phyloP scores from a whole-genome alignment of 148 eudicot genomes.

The Polygonum maritimum region DNA sequence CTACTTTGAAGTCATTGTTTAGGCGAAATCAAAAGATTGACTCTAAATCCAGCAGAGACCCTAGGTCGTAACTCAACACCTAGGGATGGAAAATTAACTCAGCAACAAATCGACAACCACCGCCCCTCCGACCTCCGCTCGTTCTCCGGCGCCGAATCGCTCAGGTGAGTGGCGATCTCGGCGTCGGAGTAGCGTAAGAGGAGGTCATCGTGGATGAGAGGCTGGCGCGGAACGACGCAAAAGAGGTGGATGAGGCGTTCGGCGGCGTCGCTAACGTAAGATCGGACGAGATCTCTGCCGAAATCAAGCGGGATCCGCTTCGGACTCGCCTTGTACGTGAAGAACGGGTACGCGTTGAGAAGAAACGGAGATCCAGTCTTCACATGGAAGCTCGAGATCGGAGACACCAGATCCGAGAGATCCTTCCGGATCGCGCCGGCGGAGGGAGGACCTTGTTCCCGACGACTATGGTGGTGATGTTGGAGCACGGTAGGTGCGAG shows the following conservation, averaged over 20 bases:
- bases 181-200: conserved; percentile 48
- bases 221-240: conserved; percentile 74
- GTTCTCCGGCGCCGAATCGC: conserved; percentile 30
- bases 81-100: background rate
- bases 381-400: conserved; percentile 46
- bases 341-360: conserved; percentile 82
- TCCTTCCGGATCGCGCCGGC: conserved; percentile 50
- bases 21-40: background rate
- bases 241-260: conserved; percentile 74
- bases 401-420: conserved; percentile 30
- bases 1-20: background rate
- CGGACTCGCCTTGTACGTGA: conserved; percentile 53
- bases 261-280: conserved; percentile 51
- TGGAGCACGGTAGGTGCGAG: too few relatives aligned
- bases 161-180: conserved; percentile 55
- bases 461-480: too few relatives aligned
- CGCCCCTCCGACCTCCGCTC: conserved; percentile 17
- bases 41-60: too few relatives aligned
- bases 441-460: conserved; percentile 86
- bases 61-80: background rate
- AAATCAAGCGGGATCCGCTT: too few relatives aligned
- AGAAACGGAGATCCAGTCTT: conserved; percentile 66
- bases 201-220: conserved; percentile 64
- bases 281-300: conserved; percentile 57
- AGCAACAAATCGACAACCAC: conserved; percentile 25